Base-by-base conservation (phyloP, 352 stramenopile species). In the Phytophthora europaea region DNA sequence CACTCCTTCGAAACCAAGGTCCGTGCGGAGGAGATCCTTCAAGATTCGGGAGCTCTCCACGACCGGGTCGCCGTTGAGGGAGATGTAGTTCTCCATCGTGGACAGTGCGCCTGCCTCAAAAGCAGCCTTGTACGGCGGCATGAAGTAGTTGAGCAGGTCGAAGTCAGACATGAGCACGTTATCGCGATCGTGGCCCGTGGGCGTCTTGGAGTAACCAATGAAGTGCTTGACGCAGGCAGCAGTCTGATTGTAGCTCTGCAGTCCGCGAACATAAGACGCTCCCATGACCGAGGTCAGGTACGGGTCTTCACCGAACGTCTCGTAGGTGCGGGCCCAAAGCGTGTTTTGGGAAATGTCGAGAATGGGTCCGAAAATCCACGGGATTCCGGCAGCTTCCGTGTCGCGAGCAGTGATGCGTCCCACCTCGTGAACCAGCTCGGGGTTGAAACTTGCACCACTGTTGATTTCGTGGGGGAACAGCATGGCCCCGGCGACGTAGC, bases 221-320 rank as follows among this genome's bases (percentile, higher is more conserved):
- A 96, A 81, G 67, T 97, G 90, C 59, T 98, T 98, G 73, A 95
- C 86, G 58, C 90, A 96, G 3, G 90, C 91, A 8, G 91, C 89
- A 2, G 82, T 82, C 13, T 82, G 67, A 52, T 83, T 83, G 59
- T 76, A 77, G 58, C 76, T 80, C 62, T 98, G 92, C 23, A 98
- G 78, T 1, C 92, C 94, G 4, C 80, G 65, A 33, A 97, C 79
- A 43, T 94, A 78, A 9, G 81, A 77, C 22, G 75, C 72, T 0
- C 79, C 92, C 82, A 98, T 90, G 26, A 87, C 73, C 3, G 88
- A 85, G 1, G 88, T 85, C n/a, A 97, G n/a, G 43, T 91, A 73
- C 4, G 91, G 89, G 61, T 98, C 92, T 80, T 98, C 92, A 8
- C 95, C 93, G 79, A 97, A 99, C 22, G 94, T 98, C 78, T 99